Conservation (phyloP, 2,329 filamentous ascomycete genomes). For the Apiospora hydei region DNA sequence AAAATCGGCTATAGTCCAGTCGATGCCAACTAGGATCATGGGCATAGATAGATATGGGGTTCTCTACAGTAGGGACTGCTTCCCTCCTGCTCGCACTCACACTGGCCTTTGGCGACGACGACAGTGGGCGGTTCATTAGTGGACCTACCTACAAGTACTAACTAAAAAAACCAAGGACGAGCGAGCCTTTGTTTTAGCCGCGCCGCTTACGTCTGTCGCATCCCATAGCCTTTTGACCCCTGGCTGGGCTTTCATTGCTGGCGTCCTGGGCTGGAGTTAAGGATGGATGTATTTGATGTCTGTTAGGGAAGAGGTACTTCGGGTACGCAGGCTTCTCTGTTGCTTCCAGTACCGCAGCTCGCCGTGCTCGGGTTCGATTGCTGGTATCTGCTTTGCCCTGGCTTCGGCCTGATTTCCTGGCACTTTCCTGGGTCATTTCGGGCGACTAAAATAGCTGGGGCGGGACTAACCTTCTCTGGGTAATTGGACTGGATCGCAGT, state of each 20-base stretch:
- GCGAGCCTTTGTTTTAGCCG: constrained; percentile 18
- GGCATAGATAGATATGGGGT: not conserved
- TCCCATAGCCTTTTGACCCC: constrained; percentile 16
- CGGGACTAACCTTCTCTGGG: constrained; percentile 17
- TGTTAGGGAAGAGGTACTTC: not conserved
- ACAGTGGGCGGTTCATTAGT: constrained; percentile 14
- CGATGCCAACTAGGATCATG: not conserved
- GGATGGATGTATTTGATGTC: not conserved
- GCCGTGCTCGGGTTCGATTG: constrained; percentile 1
- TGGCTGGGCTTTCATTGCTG: constrained; percentile 17
- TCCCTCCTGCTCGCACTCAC: not conserved
- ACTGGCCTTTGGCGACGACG: constrained; percentile 1
- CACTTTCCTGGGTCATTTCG: constrained; percentile 15
- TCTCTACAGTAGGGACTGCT: not conserved
- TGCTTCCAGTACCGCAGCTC: constrained; percentile 6
- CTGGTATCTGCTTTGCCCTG: constrained; percentile 8
- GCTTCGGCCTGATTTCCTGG: constrained; percentile 14
- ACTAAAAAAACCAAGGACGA: constrained; percentile 14
- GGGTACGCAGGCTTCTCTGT: not conserved
- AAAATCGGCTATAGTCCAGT: not conserved
- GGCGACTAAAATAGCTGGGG: constrained; percentile 16
- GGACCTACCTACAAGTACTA: not conserved
- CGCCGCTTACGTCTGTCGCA: constrained; percentile 9
- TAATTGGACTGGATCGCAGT: constrained; percentile 17
- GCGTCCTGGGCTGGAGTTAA: not conserved